A percentile compares a stretch with the other conserved stretches of the same genome.
Conservation (phyloP, 176 grass and related monocot species). For the Triticum monococcum region DNA sequence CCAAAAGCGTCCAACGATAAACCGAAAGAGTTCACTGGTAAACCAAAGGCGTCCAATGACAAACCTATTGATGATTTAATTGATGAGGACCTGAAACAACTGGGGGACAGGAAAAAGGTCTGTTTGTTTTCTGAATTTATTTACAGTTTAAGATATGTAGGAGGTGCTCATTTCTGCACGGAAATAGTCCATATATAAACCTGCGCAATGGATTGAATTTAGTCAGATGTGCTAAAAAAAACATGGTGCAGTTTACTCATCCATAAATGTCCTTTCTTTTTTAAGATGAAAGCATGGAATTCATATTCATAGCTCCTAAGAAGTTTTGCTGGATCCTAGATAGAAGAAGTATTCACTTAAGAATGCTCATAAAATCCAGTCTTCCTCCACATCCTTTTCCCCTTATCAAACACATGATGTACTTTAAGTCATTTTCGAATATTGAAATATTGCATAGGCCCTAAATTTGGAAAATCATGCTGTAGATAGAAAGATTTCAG, state of each 20-base stretch:
- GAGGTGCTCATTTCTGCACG: neutral
- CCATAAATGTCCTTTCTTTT: neutral
- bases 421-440: neutral
- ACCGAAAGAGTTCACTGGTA: neutral
- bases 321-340: slow-evolving; percentile 15
- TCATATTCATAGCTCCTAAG: neutral
- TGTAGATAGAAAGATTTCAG: neutral
- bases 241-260: neutral
- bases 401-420: neutral
- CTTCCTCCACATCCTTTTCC: neutral
- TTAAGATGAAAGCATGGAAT: neutral
- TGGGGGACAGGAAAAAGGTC: slow-evolving; percentile 91
- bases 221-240: neutral
- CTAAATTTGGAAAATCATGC: neutral
- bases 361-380: neutral
- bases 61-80: slow-evolving; percentile 87
- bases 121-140: slow-evolving; percentile 18
- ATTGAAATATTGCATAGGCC: neutral
- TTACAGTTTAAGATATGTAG: neutral
- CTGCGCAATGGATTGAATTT: neutral
- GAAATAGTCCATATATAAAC: slow-evolving; percentile 4
- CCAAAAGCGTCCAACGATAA: slow-evolving; percentile 36
- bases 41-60: neutral
- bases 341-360: neutral
- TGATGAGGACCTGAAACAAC: slow-evolving; percentile 78